Percentiles rank a stretch among this genome's conserved stretches.
phyloP scores from a whole-genome alignment of 495 filamentous ascomycete genomes.

The Letharia lupina region DNA sequence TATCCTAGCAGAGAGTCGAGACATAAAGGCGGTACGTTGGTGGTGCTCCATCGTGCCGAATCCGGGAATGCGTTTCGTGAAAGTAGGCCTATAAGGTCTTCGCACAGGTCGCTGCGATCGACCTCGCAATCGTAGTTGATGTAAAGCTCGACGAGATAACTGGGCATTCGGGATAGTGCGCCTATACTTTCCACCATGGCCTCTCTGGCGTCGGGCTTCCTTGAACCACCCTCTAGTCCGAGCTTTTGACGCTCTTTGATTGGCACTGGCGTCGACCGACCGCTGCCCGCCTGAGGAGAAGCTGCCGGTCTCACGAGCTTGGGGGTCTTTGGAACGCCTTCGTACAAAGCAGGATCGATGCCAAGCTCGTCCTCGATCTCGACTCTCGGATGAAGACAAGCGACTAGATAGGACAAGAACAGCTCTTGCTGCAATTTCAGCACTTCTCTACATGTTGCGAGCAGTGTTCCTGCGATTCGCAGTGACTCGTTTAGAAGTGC shows the following conservation, averaged over 20 bases:
- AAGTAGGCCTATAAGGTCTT: conserved; percentile 87
- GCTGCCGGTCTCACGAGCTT: conserved; percentile 76
- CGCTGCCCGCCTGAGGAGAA: conserved; percentile 62
- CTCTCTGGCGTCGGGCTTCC: conserved; percentile 89
- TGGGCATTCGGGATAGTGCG: conserved; percentile 81
- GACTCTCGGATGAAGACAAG: conserved; percentile 83
- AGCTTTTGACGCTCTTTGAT: conserved; percentile 91
- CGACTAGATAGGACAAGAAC: conserved; percentile 87
- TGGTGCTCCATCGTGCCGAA: conserved; percentile 97
- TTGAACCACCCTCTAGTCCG: conserved; percentile 82
- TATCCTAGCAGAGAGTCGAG: conserved; percentile 86
- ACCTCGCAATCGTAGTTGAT: conserved; percentile 98
- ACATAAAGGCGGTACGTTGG: conserved; percentile 92
- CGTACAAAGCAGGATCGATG: conserved; percentile 86
- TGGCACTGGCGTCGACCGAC: conserved; percentile 82
- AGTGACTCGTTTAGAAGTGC: conserved; percentile 85
- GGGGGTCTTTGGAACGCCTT: conserved; percentile 85
- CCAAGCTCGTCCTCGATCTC: conserved; percentile 85
- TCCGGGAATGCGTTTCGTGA: conserved; percentile 94
- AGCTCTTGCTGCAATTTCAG: conserved; percentile 96
- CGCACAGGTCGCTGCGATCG: conserved; percentile 84
- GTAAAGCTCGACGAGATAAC: conserved; percentile 89
- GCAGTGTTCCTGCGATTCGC: conserved; percentile 79
- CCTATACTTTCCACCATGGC: conserved; percentile 98
- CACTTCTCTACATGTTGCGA: conserved; percentile 85